These are phyloP conservation scores for Ustilago lituana DNA, from an alignment of 1,284 basidiomycete genomes.

Conservation along the genomic window DNA sequence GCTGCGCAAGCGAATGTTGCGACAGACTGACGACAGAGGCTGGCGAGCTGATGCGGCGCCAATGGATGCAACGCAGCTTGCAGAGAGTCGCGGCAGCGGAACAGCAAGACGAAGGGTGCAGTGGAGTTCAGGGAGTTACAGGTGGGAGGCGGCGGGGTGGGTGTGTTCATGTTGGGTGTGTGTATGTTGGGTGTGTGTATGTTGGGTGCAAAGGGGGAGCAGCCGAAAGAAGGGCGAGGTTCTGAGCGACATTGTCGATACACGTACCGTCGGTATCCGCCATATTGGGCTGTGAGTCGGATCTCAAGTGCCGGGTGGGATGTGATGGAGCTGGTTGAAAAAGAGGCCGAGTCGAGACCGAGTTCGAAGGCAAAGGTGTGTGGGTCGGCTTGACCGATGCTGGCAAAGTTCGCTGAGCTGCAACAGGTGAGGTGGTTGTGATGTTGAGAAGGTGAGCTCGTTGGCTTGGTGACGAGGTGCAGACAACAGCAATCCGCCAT, in stretches of 20 bases:
- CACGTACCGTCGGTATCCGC: conserved; percentile 61
- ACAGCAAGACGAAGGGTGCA: background rate
- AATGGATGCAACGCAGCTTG: background rate
- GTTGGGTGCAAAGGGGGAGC: conserved; percentile 5
- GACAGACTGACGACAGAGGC: background rate
- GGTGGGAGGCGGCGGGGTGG: background rate
- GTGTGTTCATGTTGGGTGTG: no score
- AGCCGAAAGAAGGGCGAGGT: conserved; percentile 5
- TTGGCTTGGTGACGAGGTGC: background rate
- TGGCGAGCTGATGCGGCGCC: background rate
- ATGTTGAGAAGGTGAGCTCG: conserved; percentile 6
- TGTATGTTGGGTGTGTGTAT: conserved; percentile 14
- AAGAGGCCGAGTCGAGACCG: background rate
- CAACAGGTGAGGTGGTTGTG: conserved; percentile 1
- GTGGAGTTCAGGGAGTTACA: conserved; percentile 1
- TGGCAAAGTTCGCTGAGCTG: conserved; percentile 7
- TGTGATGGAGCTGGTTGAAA: no score
- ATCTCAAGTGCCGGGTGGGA: conserved; percentile 6
- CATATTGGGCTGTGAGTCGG: conserved; percentile 39
- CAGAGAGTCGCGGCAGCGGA: no score
- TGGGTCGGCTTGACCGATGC: conserved; percentile 7
- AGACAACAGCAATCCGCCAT: no score
- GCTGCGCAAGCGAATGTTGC: background rate
- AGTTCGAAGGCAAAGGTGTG: background rate
- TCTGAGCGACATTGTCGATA: conserved; percentile 28